These are phyloP conservation scores for Zizania latifolia DNA, from an alignment of 176 grass and related monocot species.

Conservation along the genomic window DNA sequence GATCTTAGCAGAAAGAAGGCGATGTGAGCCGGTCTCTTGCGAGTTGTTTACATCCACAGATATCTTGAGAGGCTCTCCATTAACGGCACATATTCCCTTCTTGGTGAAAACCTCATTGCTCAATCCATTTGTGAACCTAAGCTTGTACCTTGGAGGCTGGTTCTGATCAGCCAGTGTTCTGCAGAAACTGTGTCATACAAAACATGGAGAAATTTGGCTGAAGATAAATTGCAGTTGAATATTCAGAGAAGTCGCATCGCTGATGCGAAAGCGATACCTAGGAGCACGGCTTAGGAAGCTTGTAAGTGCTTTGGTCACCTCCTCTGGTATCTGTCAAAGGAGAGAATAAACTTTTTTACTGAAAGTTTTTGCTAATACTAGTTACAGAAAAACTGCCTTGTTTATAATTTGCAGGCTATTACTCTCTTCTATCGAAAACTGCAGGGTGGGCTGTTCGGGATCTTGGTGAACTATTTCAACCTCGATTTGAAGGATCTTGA, in stretches of 20 bases:
- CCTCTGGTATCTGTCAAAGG: constrained; percentile 16
- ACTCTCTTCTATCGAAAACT: not conserved
- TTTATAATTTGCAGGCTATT: not conserved
- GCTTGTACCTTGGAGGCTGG: constrained; percentile 21
- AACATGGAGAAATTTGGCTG: not conserved
- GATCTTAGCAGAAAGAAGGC: constrained; percentile 28
- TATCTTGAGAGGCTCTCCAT: constrained; percentile 24
- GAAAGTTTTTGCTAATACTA: not conserved
- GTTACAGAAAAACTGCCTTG: not conserved
- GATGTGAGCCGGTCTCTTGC: not conserved
- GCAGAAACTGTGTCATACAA: not conserved
- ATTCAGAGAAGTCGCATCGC: not conserved
- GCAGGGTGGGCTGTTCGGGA: not conserved
- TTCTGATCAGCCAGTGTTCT: constrained; percentile 9
- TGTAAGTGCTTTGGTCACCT: constrained; percentile 20
- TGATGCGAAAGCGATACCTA: not conserved
- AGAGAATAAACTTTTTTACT: not conserved
- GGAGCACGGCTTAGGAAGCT: not conserved
- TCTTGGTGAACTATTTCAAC: not conserved
- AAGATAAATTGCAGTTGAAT: not conserved
- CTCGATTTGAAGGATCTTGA: not conserved
- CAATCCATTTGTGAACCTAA: constrained; percentile 22
- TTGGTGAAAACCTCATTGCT: constrained; percentile 32
- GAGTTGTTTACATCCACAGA: not conserved
- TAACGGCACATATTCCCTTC: not conserved